Percentiles rank a stretch among this genome's conserved stretches.
phyloP scores from a whole-genome alignment of 2,329 filamentous ascomycete species.

The Tolypocladium tropicale region DNA sequence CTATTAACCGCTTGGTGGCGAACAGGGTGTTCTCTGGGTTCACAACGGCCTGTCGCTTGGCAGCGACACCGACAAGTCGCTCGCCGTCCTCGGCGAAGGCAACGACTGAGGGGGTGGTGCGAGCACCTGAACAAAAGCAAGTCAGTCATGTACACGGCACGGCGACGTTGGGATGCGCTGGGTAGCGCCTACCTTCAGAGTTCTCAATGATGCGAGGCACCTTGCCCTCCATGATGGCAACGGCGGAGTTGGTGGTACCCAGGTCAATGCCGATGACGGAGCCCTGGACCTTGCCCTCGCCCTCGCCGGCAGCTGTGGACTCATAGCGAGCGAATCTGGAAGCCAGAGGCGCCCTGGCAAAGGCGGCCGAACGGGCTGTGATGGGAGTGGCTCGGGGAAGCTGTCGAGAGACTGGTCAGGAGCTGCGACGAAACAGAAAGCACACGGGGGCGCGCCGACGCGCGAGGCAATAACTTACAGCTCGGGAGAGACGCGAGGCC shows the following conservation, averaged over 20 bases:
- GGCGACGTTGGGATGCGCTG: not conserved
- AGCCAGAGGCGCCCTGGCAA: constrained; percentile 59
- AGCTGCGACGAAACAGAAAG: constrained; percentile 4
- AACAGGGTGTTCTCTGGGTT: constrained; percentile 98
- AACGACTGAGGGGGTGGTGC: constrained; percentile 64
- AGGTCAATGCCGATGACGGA: constrained; percentile 97
- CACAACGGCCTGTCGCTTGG: constrained; percentile 95
- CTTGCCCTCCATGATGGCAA: constrained; percentile 97
- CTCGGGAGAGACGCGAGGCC: constrained; percentile 61
- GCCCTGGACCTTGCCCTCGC: constrained; percentile 75
- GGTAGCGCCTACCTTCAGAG: constrained; percentile 60
- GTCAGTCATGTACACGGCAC: not conserved
- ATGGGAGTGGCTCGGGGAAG: constrained; percentile 67
- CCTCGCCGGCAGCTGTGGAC: constrained; percentile 41
- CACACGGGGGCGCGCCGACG: not conserved
- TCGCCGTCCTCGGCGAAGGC: constrained; percentile 93
- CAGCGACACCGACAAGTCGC: constrained; percentile 91
- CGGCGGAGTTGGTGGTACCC: constrained; percentile 95
- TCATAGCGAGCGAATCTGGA: constrained; percentile 71
- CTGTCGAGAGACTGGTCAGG: constrained; percentile 29
- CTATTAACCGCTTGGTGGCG: constrained; percentile 97
- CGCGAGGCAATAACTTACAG: constrained; percentile 46
- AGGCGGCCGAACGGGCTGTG: constrained; percentile 55
- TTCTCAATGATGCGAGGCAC: constrained; percentile 94
- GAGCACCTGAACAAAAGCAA: constrained; percentile 19